Base-by-base conservation (phyloP, 257 asterid species). In the Thymus quinquecostatus region DNA sequence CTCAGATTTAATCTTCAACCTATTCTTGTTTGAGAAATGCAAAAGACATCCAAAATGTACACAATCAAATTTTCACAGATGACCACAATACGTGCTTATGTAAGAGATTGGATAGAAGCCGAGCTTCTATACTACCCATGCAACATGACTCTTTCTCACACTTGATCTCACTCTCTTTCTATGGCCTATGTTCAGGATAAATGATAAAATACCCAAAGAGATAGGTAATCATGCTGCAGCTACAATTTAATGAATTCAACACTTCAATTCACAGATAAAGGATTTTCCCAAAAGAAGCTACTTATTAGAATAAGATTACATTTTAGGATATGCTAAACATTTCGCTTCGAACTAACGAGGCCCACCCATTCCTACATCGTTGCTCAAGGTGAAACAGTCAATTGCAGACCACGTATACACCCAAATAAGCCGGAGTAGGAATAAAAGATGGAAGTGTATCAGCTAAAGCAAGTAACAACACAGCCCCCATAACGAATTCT, bases 41-140 rank as follows among this genome's bases (percentile, higher is more conserved):
- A 55, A 56, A 3, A 60, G 36, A 2, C 68, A 61, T 41, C 41
- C 44, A 2, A 44, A 66, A 62, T 38, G 36, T 27, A 33, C 71
- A 66, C 57, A 54, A n/a, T 54, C 27, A 68, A 55, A 61, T n/a
- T 12, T 43, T 8, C 51, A 36, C 58, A 47, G 30, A 47, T 38
- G 44, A 27, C 12, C 11, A 38, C 48, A 55, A 49, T 13, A 44
- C 30, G 47, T 12, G 68, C 30, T 54, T 38, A 12, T 11, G 62
- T 51, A 47, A 32, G 6, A 63, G 47, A 8, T 3, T 3, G 11
- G 12, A 7, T 21, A 44, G 40, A 45, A 27, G 4, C 29, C 21
- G 27, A 65, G 43, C 41, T 55, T 55, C 60, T 8, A 54, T 11
- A 53, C 49, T 50, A 41, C 59, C 65, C 77, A 51, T n/a, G 64